Percentiles rank a stretch among this genome's conserved stretches.
These are phyloP conservation scores for Malus hybrid DNA, from an alignment of 331 rosid genomes.

Conservation along the genomic window DNA sequence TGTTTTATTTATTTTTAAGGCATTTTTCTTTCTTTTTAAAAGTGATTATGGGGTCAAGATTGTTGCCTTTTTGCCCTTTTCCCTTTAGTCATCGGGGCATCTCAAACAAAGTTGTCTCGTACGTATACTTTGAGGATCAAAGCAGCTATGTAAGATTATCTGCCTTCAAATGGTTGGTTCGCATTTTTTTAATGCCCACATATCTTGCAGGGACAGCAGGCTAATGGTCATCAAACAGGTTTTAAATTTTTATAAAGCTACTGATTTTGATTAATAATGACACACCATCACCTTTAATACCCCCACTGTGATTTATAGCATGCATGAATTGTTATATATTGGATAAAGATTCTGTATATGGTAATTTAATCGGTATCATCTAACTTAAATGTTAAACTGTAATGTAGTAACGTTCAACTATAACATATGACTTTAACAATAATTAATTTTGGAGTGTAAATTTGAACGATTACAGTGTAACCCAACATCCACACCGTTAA, in stretches of 20 bases:
- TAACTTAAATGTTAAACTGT: too few species aligned
- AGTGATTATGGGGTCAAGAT: constrained; percentile 74
- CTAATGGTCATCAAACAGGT: constrained; percentile 33
- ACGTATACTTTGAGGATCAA: constrained; percentile 67
- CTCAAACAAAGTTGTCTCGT: constrained; percentile 72
- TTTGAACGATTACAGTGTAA: too few species aligned
- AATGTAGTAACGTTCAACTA: too few species aligned
- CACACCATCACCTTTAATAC: not conserved
- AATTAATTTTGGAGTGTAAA: too few species aligned
- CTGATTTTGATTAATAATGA: constrained; percentile 16
- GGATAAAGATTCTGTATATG: too few species aligned
- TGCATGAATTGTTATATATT: not conserved
- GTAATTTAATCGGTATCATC: too few species aligned
- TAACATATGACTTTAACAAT: too few species aligned
- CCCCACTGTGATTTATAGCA: constrained; percentile 6
- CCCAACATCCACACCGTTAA: too few species aligned
- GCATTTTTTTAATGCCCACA: constrained; percentile 22
- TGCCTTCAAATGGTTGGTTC: constrained; percentile 46
- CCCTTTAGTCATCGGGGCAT: constrained; percentile 61
- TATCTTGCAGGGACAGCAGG: constrained; percentile 32
- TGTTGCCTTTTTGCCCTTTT: constrained; percentile 38
- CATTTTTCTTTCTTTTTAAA: constrained; percentile 31
- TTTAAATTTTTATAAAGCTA: not conserved
- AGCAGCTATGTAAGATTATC: constrained; percentile 17
- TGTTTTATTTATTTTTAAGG: constrained; percentile 17